Conservation (phyloP, 1,139 yeast genomes). For the Meyerozyma sp. region DNA sequence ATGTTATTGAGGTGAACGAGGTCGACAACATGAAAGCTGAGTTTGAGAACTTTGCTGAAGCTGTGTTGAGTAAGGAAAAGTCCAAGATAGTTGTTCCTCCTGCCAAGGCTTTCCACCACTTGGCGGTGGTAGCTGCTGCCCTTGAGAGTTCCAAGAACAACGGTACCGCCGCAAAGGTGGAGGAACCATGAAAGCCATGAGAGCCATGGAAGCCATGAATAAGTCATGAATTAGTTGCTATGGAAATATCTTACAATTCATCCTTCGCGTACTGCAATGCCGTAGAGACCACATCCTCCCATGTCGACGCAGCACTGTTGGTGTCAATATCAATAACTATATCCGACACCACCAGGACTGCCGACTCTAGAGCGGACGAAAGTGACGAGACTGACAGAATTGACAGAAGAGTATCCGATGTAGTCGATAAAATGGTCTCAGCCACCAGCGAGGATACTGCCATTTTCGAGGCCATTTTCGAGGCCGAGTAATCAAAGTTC, state of each 20-base stretch:
- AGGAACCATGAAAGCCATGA: slow-evolving; percentile 10
- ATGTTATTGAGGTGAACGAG: slow-evolving; percentile 54
- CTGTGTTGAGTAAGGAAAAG: slow-evolving; percentile 62
- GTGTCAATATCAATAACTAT: background rate
- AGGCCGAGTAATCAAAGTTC: background rate
- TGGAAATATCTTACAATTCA: background rate
- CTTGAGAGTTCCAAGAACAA: slow-evolving; percentile 59
- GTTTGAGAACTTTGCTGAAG: slow-evolving; percentile 68
- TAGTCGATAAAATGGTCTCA: background rate
- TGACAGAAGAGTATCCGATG: background rate
- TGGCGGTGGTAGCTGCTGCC: slow-evolving; percentile 84
- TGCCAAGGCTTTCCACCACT: slow-evolving; percentile 79
- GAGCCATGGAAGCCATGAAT: slow-evolving; percentile 6
- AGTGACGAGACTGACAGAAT: background rate
- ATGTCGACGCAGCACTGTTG: background rate
- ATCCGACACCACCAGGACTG: background rate
- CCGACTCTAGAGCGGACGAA: background rate
- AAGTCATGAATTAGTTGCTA: slow-evolving; percentile 7
- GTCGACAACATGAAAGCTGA: slow-evolving; percentile 51
- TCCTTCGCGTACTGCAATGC: background rate
- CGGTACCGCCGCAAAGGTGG: slow-evolving; percentile 57
- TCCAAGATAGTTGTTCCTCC: slow-evolving; percentile 55
- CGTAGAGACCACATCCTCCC: background rate
- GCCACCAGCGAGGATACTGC: background rate
- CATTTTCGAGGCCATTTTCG: background rate